Base-by-base conservation (phyloP, 176 grass and related monocot species). In the Carex cristatella region DNA sequence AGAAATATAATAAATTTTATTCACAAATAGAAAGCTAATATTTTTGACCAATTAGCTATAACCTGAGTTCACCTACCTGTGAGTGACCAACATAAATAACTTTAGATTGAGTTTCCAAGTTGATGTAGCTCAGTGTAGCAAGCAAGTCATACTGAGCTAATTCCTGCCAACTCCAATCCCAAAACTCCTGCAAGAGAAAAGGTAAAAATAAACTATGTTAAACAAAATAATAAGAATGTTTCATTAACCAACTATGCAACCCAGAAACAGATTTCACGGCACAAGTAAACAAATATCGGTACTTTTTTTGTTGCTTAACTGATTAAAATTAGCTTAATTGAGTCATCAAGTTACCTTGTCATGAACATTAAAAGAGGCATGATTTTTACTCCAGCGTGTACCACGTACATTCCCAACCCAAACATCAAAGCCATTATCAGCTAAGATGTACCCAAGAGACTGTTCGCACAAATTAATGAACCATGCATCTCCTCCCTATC, bases 121-220 rank as follows among this genome's bases (percentile, higher is more conserved):
- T 85, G 3, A 98, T 83, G 82, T 93, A 98, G 33, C 76, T 93
- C 91, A 98, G 75, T 92, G 90, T 94, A 70, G 95, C 89, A 68
- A 83, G 61, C 82, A 94, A 88, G 66, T 94, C 95, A 81, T 92
- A 92, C 88, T 98, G 87, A 80, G 91, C 92, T 14, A 98, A 88
- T 83, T 98, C 95, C 87, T 94, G 89, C 95, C 95, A 98, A 88
- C 92, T 98, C 95, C 92, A 98, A 83, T 98, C 91, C 95, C 92
- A 98, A 89, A 98, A 98, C 70, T 87, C 82, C 95, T 98, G 81
- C n/a, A 70, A 89, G 84, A 73, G 35, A 73, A 51, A 83, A 27
- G 53, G 44, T 51, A 11, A 65, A 56, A 68, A 53, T 69, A 53
- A 37, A 67, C 12, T 83, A 37, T 69, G 30, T 51, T 11, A 65